Evolutionary conservation across 1,139 yeast species (phyloP).

Genomic region (Citeromyces siamensis): DNA sequence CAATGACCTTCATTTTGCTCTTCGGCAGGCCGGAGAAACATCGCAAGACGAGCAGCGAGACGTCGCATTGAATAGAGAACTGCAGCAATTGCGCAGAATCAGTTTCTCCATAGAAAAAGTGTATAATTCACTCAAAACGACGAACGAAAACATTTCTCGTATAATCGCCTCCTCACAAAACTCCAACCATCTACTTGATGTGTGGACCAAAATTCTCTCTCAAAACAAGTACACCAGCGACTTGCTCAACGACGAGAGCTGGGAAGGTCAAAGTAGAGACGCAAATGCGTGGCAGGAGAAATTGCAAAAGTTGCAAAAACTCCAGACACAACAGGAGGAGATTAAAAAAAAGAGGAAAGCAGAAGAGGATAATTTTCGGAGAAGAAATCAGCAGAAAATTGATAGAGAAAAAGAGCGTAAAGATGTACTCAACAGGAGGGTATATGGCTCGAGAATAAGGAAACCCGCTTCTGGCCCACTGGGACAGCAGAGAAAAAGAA

Average conservation of each 20-base stretch:
- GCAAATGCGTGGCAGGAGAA: constrained; percentile 14
- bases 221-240: constrained; percentile 32
- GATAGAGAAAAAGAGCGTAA: constrained; percentile 17
- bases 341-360: constrained; percentile 11
- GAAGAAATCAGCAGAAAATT: constrained; percentile 19
- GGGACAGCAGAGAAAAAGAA: no score
- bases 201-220: constrained; percentile 33
- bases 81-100: constrained; percentile 22
- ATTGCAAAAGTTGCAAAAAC: constrained; percentile 12
- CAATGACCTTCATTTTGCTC: not conserved
- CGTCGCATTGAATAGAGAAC: constrained; percentile 25
- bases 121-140: constrained; percentile 19
- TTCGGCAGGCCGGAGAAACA: not conserved
- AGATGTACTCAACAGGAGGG: constrained; percentile 8
- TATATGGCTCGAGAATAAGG: constrained; percentile 4
- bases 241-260: constrained; percentile 21
- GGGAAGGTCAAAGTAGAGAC: constrained; percentile 22
- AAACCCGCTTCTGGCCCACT: not conserved
- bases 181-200: constrained; percentile 26
- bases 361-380: constrained; percentile 12
- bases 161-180: constrained; percentile 23
- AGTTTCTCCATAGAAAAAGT: constrained; percentile 22
- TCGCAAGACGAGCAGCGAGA: not conserved
- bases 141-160: constrained; percentile 20
- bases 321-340: constrained; percentile 7